phyloP scores from a whole-genome alignment of 805 yeast genomes.

The Myxozyma nipponensis region DNA sequence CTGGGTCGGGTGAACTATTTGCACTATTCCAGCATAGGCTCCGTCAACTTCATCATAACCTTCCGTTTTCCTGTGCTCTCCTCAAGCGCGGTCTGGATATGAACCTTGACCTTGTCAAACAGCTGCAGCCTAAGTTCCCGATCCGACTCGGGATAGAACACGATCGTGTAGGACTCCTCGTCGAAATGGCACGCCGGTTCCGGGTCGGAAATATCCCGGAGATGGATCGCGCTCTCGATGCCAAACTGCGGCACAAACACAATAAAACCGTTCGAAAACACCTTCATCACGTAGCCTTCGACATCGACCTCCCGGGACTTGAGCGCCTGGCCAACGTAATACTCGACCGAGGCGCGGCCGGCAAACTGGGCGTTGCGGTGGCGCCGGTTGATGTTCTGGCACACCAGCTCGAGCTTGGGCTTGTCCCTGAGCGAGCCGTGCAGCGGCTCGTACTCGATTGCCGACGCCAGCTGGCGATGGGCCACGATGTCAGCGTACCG shows the following conservation, averaged over 20 bases:
- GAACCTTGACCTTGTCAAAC: slow-evolving; percentile 82
- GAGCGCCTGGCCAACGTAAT: slow-evolving; percentile 97
- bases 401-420: slow-evolving; percentile 80
- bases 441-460: slow-evolving; percentile 86
- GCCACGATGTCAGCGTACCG: slow-evolving; percentile 97
- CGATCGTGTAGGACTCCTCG: slow-evolving; percentile 71
- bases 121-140: slow-evolving; percentile 49
- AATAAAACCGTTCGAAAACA: slow-evolving; percentile 90
- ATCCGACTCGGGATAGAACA: slow-evolving; percentile 49
- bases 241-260: slow-evolving; percentile 95
- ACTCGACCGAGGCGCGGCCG: slow-evolving; percentile 95
- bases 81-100: slow-evolving; percentile 76
- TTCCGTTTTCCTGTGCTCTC: slow-evolving; percentile 88
- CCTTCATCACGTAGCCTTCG: slow-evolving; percentile 88
- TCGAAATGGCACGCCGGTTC: slow-evolving; percentile 60
- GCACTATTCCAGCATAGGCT: slow-evolving; percentile 7
- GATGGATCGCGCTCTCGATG: slow-evolving; percentile 84
- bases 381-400: slow-evolving; percentile 83
- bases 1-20: not conserved
- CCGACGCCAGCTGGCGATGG: slow-evolving; percentile 97
- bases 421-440: slow-evolving; percentile 83
- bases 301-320: slow-evolving; percentile 73
- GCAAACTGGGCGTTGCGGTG: slow-evolving; percentile 99
- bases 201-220: slow-evolving; percentile 68
- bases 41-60: slow-evolving; percentile 58